phyloP scores from a whole-genome alignment of 192 early-diverging fungal genomes.

The Coemansia furcata region DNA sequence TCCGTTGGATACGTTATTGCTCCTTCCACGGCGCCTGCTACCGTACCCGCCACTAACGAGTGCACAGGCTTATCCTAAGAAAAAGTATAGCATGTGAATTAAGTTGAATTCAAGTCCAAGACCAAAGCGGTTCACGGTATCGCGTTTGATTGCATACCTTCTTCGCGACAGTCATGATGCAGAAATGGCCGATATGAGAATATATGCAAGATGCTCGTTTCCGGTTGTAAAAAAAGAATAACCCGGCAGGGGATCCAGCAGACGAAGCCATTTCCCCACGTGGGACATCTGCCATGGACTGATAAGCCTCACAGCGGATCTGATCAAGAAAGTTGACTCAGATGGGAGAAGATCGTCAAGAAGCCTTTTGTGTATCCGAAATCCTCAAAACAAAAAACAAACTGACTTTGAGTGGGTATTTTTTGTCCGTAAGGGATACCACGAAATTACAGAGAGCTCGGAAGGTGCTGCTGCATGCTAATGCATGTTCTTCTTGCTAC shows the following conservation, averaged over 20 bases:
- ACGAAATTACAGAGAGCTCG: neutral
- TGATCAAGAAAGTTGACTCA: neutral
- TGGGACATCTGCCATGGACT: neutral
- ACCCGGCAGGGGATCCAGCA: neutral
- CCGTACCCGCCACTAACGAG: slow-evolving; percentile 78
- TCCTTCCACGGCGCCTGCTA: slow-evolving; percentile 91
- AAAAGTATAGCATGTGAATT: neutral
- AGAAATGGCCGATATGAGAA: neutral
- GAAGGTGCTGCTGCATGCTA: neutral
- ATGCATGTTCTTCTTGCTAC: neutral
- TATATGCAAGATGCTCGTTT: neutral
- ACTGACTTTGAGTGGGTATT: neutral
- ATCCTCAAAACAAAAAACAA: neutral
- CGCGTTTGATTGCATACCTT: neutral
- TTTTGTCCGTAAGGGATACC: neutral
- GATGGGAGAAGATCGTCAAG: neutral
- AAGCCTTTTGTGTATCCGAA: neutral
- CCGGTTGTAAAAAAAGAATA: neutral
- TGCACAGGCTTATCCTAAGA: slow-evolving; percentile 48
- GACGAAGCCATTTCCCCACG: neutral
- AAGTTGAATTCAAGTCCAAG: neutral
- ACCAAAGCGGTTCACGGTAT: neutral
- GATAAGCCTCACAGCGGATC: neutral
- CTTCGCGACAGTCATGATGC: neutral
- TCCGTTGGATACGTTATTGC: slow-evolving; percentile 93